Base-by-base conservation (phyloP, 192 early-diverging fungal species). In the Backusella sp. region DNA sequence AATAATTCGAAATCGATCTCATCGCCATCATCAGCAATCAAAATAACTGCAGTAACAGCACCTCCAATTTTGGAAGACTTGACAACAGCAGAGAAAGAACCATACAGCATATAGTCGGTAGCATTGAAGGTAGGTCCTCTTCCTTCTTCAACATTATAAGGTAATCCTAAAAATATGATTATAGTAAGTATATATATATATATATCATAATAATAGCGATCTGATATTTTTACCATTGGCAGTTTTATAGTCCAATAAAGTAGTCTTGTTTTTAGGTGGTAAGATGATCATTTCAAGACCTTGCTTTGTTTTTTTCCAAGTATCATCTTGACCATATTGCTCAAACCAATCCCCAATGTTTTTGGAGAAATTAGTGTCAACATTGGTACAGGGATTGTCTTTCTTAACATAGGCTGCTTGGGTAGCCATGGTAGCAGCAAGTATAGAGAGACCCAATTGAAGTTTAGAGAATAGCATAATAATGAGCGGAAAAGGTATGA, bases 1-100 rank as follows among this genome's bases (percentile, higher is more conserved):
- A 86, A 79, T 17, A 82, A 44, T 78, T 88, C 87, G 67, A 80
- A 86, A 72, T 88, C 87, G 36, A 88, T 84, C 74, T 88, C 87
- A 46, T 88, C 87, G n/a, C 83, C 83, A 34, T 79, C 73, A 8
- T 73, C 76, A 32, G 84, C 75, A 71, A 83, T 77, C 30, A 74
- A 70, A 44, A 82, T 82, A 32, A 82, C 72, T 62, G 83, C 83
- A 65, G 80, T 77, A 30, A 84, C 83, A 53, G 78, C 75, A 66
- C 83, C 83, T 36, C 73, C 76, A 17, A 76, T 70, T 23, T 67
- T 17, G 21, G 73, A 56, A 12, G 82, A 78, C 72, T 84, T 85
- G 56, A 85, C 56, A 26, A 71, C 77, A 19, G 83, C 81, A 6
- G 78, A 73, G 30, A 88, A 77, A 0, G 59, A 68, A 44, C 86